Evolutionary conservation across 176 grass and related monocot genomes (phyloP).

Genomic region (Zizania latifolia): DNA sequence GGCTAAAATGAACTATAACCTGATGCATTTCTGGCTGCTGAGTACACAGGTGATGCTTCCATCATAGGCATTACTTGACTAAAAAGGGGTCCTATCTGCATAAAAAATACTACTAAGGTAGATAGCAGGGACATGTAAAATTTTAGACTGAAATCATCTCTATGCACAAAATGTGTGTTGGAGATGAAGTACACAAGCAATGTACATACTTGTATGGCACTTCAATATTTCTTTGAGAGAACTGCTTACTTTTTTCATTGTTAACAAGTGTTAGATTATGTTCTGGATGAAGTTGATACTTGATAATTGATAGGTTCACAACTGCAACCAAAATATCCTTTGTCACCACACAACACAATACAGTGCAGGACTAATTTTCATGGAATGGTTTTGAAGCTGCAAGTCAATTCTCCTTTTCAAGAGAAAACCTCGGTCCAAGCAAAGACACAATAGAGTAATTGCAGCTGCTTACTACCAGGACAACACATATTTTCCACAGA

Average conservation of each 20-base stretch:
- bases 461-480: background rate
- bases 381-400: background rate
- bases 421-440: background rate
- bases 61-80: slow-evolving; percentile 79
- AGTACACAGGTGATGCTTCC: slow-evolving; percentile 74
- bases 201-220: background rate
- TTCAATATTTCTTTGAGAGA: background rate
- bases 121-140: background rate
- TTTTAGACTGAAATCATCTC: background rate
- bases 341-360: background rate
- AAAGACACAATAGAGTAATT: too few species aligned
- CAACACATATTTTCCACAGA: too few species aligned
- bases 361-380: background rate
- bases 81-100: slow-evolving; percentile 88
- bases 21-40: slow-evolving; percentile 69
- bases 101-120: slow-evolving; percentile 5
- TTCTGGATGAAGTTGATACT: background rate
- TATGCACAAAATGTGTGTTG: background rate
- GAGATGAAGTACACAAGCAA: background rate
- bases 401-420: background rate
- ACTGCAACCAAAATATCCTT: background rate
- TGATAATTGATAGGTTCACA: background rate
- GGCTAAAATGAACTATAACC: slow-evolving; percentile 47
- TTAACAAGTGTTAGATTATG: background rate
- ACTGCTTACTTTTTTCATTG: background rate